Evolutionary conservation across 805 yeast genomes (phyloP).

Genomic region (Sugiyamaella americana): DNA sequence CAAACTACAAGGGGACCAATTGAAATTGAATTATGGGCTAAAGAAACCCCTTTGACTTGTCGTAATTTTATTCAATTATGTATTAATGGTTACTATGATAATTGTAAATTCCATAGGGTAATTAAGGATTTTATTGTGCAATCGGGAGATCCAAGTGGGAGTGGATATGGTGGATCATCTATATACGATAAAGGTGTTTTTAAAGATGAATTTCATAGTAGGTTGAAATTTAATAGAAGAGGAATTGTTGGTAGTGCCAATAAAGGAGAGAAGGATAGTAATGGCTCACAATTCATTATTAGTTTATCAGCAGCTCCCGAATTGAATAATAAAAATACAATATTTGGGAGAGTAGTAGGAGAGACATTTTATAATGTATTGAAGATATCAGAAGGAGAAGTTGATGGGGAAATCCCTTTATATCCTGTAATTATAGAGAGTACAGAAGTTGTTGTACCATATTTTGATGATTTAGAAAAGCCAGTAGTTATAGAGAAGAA

Average conservation of each 20-base stretch:
- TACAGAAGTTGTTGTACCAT: constrained; percentile 41
- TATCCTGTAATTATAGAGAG: constrained; percentile 45
- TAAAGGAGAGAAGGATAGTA: constrained; percentile 29
- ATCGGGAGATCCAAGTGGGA: constrained; percentile 33
- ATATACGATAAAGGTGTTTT: constrained; percentile 25
- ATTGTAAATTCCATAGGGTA: constrained; percentile 39
- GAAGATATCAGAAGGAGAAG: constrained; percentile 45
- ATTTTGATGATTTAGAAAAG: constrained; percentile 36
- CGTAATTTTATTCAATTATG: constrained; percentile 47
- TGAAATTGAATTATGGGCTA: constrained; percentile 62
- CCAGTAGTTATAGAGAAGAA: constrained; percentile 7
- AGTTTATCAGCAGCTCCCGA: constrained; percentile 44
- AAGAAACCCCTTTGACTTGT: constrained; percentile 50
- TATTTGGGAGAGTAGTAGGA: constrained; percentile 56
- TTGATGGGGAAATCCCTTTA: constrained; percentile 38
- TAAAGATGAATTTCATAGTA: constrained; percentile 43
- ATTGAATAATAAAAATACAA: constrained; percentile 38
- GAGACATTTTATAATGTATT: constrained; percentile 49
- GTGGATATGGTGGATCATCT: constrained; percentile 29
- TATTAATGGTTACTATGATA: constrained; percentile 38
- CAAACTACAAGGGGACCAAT: constrained; percentile 54
- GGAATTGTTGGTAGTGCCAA: constrained; percentile 52
- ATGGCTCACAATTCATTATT: constrained; percentile 41
- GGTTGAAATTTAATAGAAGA: constrained; percentile 45
- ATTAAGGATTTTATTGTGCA: constrained; percentile 35